phyloP scores from a whole-genome alignment of 225 moss, liverwort and hornwort species.

The Polytrichum formosum region DNA sequence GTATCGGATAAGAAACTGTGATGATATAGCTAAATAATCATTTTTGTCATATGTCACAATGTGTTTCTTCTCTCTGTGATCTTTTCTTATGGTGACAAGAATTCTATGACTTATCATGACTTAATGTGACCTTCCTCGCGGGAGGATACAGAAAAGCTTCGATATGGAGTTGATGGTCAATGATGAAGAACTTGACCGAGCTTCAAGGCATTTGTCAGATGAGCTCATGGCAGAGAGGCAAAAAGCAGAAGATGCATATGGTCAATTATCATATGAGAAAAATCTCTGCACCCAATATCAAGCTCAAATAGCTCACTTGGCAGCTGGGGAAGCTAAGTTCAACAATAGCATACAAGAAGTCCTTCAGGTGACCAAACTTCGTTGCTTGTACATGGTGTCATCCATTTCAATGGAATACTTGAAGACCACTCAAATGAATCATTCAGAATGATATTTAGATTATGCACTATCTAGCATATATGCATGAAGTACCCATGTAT shows the following conservation, averaged over 20 bases:
- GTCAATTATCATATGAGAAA: conserved; percentile 45
- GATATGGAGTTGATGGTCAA: conserved; percentile 31
- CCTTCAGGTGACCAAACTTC: conserved; percentile 19
- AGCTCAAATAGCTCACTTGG: conserved; percentile 8
- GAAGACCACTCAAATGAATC: no score
- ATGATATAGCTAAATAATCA: no score
- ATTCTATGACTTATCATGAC: neutral
- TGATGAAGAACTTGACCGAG: conserved; percentile 29
- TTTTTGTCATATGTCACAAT: no score
- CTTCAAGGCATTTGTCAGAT: conserved; percentile 29
- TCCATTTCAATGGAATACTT: no score
- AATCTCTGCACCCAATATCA: conserved; percentile 23
- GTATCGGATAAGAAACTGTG: no score
- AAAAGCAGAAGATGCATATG: conserved; percentile 44
- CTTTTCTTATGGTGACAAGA: no score
- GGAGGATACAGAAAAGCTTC: conserved; percentile 19
- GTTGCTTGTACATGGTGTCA: no score
- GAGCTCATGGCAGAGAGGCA: conserved; percentile 47
- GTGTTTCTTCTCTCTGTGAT: no score
- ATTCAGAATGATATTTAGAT: no score
- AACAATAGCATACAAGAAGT: conserved; percentile 46
- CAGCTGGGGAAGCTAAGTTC: conserved; percentile 31
- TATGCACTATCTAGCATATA: no score
- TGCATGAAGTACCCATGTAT: no score
- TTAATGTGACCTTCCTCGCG: neutral